Evolutionary conservation across 495 filamentous ascomycete genomes (phyloP).

Genomic region (Aspergillus mulundensis): DNA sequence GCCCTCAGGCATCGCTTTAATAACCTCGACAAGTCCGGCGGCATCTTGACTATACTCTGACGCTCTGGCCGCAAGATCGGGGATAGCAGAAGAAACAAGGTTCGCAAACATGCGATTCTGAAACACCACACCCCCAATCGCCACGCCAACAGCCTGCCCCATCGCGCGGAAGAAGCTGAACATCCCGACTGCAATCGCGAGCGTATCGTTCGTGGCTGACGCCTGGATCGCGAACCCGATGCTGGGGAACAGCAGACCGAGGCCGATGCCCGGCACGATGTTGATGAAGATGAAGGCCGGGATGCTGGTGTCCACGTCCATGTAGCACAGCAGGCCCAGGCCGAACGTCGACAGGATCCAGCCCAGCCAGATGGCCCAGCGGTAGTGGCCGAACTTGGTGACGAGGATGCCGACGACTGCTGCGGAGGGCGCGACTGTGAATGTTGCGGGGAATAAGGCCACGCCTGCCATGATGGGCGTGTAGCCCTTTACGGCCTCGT

Average conservation of each 20-base stretch:
- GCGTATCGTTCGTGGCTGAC: slow-evolving; percentile 35
- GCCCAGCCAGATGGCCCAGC: slow-evolving; percentile 50
- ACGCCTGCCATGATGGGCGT: slow-evolving; percentile 43
- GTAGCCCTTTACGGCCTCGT: slow-evolving; percentile 50
- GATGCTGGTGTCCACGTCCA: slow-evolving; percentile 42
- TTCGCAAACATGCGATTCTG: slow-evolving; percentile 55
- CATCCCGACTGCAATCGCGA: slow-evolving; percentile 48
- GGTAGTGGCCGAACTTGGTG: slow-evolving; percentile 42
- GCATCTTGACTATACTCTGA: slow-evolving; percentile 53
- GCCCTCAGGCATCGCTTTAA: slow-evolving; percentile 50
- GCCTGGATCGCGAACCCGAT: slow-evolving; percentile 49
- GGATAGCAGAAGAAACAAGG: slow-evolving; percentile 29
- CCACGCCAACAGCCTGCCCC: slow-evolving; percentile 53
- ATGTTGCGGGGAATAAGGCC: slow-evolving; percentile 46
- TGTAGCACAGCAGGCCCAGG: slow-evolving; percentile 42
- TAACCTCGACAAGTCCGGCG: slow-evolving; percentile 53
- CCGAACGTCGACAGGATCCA: slow-evolving; percentile 49
- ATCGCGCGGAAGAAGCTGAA: slow-evolving; percentile 53
- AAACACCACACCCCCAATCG: slow-evolving; percentile 57
- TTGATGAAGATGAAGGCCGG: slow-evolving; percentile 46
- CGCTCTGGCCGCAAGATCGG: slow-evolving; percentile 43
- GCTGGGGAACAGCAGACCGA: slow-evolving; percentile 47
- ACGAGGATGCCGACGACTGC: slow-evolving; percentile 46
- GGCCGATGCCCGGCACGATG: slow-evolving; percentile 46
- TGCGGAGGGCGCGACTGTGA: slow-evolving; percentile 49